Base-by-base conservation (phyloP, 2,329 filamentous ascomycete species). In the Fusarium odoratissimum region DNA sequence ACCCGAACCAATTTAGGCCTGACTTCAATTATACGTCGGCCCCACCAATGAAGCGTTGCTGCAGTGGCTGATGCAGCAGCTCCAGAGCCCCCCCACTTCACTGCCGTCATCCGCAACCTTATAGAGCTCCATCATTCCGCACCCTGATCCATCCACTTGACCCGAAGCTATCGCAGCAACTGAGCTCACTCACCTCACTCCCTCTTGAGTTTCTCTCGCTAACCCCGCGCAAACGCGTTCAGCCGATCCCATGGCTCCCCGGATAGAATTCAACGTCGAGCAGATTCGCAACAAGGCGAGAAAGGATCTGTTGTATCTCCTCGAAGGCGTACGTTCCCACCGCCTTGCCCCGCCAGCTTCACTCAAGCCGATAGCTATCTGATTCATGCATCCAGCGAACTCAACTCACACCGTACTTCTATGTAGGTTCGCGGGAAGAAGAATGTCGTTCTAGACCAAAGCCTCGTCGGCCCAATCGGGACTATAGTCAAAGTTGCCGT, bases 341-440 rank as follows among this genome's bases (percentile, higher is more conserved):
- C 59, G 60, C 69, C 40, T 45, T 55, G 57, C 57, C 67, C 60
- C 56, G 57, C 48, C 67, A 75, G 66, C 69, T 63, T 69, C 37
- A 41, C 40, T 40, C 41, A 61, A 57, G 48, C 41, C 48, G n/a
- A 35, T 30, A 54, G 33, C 25, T 54, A 42, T 31, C 23, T 51
- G 21, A 23, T 23, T 40, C 66, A 45, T 49, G 52, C 37, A 41
- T 49, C 35, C 48, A 25, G 40, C 44, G 51, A 58, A 33, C 41
- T 48, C 56, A 63, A 54, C 68, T 72, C 61, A 74, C 63, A 48
- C 66, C 69, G 59, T 58, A 25, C 40, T 54, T 45, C 35, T 58
- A 40, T 55, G 48, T 79, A 99, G 96, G 94, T 98, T 74, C 93
- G 95, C 80, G 97, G 97, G 76, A 99, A 98, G 90, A 99, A 99